Conservation (phyloP, 31 red algal genomes). For the Porphyra umbilicalis region DNA sequence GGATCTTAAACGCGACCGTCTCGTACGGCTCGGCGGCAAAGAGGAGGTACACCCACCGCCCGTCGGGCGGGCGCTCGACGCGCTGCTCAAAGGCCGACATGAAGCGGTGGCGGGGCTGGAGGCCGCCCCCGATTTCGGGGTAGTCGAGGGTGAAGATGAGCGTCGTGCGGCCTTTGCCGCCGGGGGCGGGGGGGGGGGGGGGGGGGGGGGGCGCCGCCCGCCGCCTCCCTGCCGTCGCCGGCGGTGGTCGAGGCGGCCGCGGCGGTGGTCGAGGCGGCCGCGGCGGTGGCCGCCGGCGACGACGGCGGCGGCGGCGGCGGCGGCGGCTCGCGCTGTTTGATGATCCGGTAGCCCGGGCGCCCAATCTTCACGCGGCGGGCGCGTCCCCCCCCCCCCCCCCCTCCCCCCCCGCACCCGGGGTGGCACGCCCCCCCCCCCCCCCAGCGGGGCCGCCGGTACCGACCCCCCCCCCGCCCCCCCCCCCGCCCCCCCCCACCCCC, state of each 20-base stretch:
- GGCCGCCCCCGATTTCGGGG: constrained; percentile 64
- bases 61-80: constrained; percentile 55
- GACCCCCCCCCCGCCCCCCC: constrained; percentile 16
- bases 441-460: constrained; percentile 19
- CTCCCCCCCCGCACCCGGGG: constrained; percentile 4
- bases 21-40: constrained; percentile 94
- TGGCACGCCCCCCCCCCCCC: constrained; percentile 42
- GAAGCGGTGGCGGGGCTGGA: constrained; percentile 88
- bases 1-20: constrained; percentile 93
- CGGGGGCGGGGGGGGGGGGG: background rate
- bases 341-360: constrained; percentile 75
- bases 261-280: background rate
- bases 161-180: constrained; percentile 8
- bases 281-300: constrained; percentile 4
- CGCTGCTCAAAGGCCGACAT: constrained; percentile 94
- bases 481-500: constrained; percentile 43
- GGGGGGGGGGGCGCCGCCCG: background rate
- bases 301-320: constrained; percentile 47
- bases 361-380: constrained; percentile 63
- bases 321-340: constrained; percentile 66
- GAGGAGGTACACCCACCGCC: constrained; percentile 69
- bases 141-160: constrained; percentile 70
- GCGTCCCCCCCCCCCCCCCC: constrained; percentile 19
- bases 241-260: no score
- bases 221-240: background rate